phyloP scores from a whole-genome alignment of 331 rosid species.

The Pyracantha coccinea region DNA sequence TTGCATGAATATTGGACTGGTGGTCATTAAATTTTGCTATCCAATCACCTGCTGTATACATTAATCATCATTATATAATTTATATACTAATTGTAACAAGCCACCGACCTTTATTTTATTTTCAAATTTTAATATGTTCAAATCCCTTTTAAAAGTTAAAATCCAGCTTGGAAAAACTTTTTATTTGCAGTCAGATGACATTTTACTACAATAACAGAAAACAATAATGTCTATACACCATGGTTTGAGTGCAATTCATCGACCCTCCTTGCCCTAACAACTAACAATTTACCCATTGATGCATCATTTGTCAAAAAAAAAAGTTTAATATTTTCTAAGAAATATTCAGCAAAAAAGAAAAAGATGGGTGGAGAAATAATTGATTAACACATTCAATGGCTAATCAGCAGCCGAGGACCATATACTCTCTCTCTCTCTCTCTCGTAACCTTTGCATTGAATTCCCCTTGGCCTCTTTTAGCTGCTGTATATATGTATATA shows the following conservation, averaged over 20 bases:
- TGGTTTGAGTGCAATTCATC: no score
- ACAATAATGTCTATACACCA: no score
- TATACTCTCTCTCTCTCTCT: background rate
- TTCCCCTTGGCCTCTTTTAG: background rate
- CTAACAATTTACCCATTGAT: no score
- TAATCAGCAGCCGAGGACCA: slow-evolving; percentile 17
- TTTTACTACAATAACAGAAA: no score
- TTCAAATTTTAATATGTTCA: background rate
- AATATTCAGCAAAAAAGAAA: no score
- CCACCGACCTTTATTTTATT: background rate
- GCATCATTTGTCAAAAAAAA: no score
- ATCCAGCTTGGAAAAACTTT: no score
- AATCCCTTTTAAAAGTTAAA: background rate
- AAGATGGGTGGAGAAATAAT: no score
- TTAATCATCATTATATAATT: background rate
- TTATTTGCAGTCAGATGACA: no score
- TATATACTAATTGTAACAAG: background rate
- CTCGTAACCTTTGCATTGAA: background rate
- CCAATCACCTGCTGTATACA: background rate
- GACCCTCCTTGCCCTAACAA: no score
- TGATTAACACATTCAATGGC: background rate
- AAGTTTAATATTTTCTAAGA: no score
- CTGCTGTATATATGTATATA: background rate
- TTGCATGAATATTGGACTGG: background rate
- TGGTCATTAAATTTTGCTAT: background rate